Evolutionary conservation across 148 eudicot species (phyloP).

Genomic region (Chenopodium berlandieri): DNA sequence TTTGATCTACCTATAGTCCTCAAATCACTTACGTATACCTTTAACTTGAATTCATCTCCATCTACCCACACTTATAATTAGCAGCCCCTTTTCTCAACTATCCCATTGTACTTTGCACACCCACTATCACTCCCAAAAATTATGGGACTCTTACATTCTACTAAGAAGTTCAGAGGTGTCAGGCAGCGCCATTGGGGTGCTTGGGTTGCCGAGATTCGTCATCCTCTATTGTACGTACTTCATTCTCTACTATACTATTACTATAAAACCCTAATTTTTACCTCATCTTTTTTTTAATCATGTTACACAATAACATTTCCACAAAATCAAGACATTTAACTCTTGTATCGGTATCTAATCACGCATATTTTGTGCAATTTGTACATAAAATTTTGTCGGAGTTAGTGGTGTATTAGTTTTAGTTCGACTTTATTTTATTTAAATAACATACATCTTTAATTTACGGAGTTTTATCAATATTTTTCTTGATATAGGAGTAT

Average conservation of each 20-base stretch:
- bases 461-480: no score
- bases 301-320: no score
- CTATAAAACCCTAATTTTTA: neutral
- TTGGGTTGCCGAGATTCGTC: constrained; percentile 80
- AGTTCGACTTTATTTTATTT: no score
- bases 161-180: constrained; percentile 70
- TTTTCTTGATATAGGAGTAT: no score
- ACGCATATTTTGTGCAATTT: no score
- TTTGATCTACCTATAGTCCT: neutral
- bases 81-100: neutral
- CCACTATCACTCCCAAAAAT: constrained; percentile 13
- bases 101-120: neutral
- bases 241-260: neutral
- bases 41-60: neutral
- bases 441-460: no score
- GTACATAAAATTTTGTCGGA: no score
- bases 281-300: no score
- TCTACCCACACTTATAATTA: neutral
- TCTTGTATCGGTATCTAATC: neutral
- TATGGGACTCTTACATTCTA: constrained; percentile 37
- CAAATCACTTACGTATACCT: neutral
- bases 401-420: no score
- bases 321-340: neutral
- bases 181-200: constrained; percentile 82
- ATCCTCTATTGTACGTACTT: constrained; percentile 48